phyloP scores from a whole-genome alignment of 179 eudicot species.

The Gypsophila paniculata region DNA sequence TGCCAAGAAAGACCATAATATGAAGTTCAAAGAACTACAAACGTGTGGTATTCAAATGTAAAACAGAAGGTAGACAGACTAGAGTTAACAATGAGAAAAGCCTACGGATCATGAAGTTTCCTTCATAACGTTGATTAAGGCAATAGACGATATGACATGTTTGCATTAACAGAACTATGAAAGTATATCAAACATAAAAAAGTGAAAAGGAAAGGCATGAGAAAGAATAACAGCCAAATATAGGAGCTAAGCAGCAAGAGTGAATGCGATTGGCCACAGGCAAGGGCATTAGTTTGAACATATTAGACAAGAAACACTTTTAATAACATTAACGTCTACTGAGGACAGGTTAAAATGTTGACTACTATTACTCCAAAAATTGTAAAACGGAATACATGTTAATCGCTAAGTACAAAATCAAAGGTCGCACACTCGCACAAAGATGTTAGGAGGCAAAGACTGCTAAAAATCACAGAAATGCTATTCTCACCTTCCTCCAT shows the following conservation, averaged over 20 bases:
- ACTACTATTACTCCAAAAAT: too few relatives aligned
- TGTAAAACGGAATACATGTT: neutral
- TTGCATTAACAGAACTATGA: neutral
- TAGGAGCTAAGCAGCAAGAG: neutral
- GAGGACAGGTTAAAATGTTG: too few relatives aligned
- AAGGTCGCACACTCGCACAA: neutral
- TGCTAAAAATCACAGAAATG: slow-evolving; percentile 4
- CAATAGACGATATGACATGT: neutral
- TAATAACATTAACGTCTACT: too few relatives aligned
- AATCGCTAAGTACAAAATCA: slow-evolving; percentile 14
- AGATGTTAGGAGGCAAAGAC: neutral
- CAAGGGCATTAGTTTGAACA: neutral
- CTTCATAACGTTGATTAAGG: neutral
- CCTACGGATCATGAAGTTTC: neutral
- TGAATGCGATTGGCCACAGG: neutral
- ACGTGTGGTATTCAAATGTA: neutral
- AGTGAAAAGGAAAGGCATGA: neutral
- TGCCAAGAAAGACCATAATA: slow-evolving; percentile 22
- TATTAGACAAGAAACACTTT: too few relatives aligned
- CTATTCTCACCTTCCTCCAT: slow-evolving; percentile 76
- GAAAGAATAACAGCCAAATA: neutral
- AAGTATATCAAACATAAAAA: neutral
- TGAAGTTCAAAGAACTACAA: neutral
- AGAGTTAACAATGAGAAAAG: neutral
- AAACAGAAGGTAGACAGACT: neutral